Evolutionary conservation across 129 eudicot genomes (phyloP).

Genomic region (Saposhnikovia divaricata): DNA sequence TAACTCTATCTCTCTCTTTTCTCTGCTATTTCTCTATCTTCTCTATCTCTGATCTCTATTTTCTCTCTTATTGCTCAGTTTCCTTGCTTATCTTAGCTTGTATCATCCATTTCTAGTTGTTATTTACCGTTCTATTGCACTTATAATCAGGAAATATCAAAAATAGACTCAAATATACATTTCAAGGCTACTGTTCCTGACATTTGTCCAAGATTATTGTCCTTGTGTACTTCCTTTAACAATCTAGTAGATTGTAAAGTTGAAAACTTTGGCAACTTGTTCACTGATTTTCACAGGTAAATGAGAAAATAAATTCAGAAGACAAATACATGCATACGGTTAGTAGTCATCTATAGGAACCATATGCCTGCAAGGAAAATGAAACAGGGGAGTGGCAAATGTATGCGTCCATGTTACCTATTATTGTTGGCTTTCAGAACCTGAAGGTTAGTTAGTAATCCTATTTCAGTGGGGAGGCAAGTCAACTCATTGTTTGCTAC

Average conservation of each 20-base stretch:
- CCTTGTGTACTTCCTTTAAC: background rate
- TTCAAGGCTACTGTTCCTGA: no score
- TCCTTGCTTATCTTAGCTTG: no score
- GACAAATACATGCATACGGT: background rate
- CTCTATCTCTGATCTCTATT: no score
- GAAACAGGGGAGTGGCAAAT: background rate
- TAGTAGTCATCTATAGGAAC: background rate
- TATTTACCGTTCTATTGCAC: no score
- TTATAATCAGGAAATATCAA: no score
- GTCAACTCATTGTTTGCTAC: slow-evolving; percentile 60
- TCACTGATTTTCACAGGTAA: background rate
- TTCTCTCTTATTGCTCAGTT: no score
- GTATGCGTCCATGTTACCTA: slow-evolving; percentile 37
- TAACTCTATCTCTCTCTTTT: no score
- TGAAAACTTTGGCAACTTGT: background rate
- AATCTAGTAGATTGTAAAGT: background rate
- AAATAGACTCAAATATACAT: no score
- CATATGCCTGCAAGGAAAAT: background rate
- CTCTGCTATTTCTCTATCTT: no score
- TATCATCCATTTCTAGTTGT: no score
- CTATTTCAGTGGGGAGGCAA: slow-evolving; percentile 64
- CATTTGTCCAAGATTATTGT: background rate
- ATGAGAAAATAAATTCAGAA: background rate
- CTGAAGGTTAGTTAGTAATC: slow-evolving; percentile 52
- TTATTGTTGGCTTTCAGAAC: slow-evolving; percentile 72